Base-by-base conservation (phyloP, 768 basidiomycete genomes). In the Mycena metata region DNA sequence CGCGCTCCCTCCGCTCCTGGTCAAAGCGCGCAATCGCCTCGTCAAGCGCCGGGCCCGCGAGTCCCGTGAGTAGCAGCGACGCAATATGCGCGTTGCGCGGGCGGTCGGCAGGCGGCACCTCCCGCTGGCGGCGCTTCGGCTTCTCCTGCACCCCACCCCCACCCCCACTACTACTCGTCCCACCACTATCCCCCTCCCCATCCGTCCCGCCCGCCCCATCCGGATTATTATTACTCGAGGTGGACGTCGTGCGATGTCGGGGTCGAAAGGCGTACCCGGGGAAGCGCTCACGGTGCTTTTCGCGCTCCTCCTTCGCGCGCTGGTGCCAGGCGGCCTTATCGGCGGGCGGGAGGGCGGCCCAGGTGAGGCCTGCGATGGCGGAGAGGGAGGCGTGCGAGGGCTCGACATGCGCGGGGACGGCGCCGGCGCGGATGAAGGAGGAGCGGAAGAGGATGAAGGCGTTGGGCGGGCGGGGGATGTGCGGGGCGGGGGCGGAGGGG, bases 391-490 rank as follows among this genome's bases (percentile, higher is more conserved):
- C 82, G 79, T 88, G 87, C 72, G 87, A 87, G 52, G 85, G 83
- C 79, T 88, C 87, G 68, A 85, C 80, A 50, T 78, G 79, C n/a
- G 84, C 81, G 30, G 85, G 82, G 72, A 88, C 84, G 70, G 86
- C 84, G 72, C 86, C 81, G 59, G 76, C 82, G 77, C 85, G 86
- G 74, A 88, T 84, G 78, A 88, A 87, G 19, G 84, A 82, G 0
- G 85, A 85, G 72, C 87, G 85, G 79, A 88, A 88, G 70, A 88
- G 81, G 71, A 88, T 88, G 78, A 88, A 88, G 41, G 87, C 88
- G 71, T 88, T 88, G 13, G 87, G 85, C 3, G 87, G 87, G 54
- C 87, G 86, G 21, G 87, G 87, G 63, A 88, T 85, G 74, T 88
- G 70, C 19, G 61, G n/a, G 0, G 55, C 21, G 41, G 77, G 74